Conservation (phyloP, 2,329 filamentous ascomycete species). For the Ilyonectria robusta region DNA sequence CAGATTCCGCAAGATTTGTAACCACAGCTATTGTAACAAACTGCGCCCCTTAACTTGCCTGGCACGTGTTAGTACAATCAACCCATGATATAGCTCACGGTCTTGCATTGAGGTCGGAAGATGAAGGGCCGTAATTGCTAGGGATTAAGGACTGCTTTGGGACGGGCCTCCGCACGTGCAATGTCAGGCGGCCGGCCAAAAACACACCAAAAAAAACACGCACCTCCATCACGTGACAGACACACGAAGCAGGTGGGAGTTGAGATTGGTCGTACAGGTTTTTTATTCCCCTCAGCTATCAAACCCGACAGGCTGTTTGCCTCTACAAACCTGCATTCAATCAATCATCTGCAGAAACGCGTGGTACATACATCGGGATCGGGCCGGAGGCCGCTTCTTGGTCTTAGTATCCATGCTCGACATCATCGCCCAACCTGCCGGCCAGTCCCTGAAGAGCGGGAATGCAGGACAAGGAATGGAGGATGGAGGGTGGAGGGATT, state of each 20-base stretch:
- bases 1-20: not conserved
- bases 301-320: not conserved
- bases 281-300: not conserved
- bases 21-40: not conserved
- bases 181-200: not conserved
- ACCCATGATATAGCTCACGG: not conserved
- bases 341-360: slow-evolving; percentile 23
- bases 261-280: not conserved
- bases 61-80: not conserved
- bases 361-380: slow-evolving; percentile 18
- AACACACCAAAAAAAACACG: not conserved
- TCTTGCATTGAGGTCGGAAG: not conserved
- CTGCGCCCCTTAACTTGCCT: not conserved
- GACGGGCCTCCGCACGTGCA: not conserved
- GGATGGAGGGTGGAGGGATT: slow-evolving; percentile 19
- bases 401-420: slow-evolving; percentile 15
- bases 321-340: slow-evolving; percentile 23
- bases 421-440: slow-evolving; percentile 5
- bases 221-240: not conserved
- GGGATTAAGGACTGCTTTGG: not conserved
- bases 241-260: not conserved
- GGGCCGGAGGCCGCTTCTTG: slow-evolving; percentile 20
- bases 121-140: not conserved
- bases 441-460: slow-evolving; percentile 24
- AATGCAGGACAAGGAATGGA: slow-evolving; percentile 28